phyloP scores from a whole-genome alignment of 768 basidiomycete species.

The Daedaleopsis sinensis region DNA sequence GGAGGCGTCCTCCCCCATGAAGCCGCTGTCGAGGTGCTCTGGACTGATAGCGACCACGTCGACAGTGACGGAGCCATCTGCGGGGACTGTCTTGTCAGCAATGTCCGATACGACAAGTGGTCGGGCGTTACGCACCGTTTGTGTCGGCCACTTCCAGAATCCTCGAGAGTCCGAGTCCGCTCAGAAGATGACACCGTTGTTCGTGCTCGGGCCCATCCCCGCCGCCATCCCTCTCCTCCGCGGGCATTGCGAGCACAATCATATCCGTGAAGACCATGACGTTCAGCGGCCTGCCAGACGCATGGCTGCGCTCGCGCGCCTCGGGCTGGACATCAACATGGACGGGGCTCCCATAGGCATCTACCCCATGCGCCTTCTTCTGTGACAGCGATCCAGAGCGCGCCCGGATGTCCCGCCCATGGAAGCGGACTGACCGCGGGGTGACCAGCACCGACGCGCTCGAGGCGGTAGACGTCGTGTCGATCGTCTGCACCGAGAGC shows the following conservation, averaged over 20 bases:
- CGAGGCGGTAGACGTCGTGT: conserved; percentile 12
- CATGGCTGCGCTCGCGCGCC: not conserved
- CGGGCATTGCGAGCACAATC: conserved; percentile 54
- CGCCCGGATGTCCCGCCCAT: not conserved
- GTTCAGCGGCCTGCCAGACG: conserved; percentile 28
- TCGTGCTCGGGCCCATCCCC: conserved; percentile 23
- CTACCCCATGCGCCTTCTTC: not conserved
- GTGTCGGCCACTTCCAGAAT: conserved; percentile 50
- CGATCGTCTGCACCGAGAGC: conserved; percentile 13
- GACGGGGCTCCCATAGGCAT: not conserved
- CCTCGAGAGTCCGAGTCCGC: conserved; percentile 48
- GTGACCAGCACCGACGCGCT: conserved; percentile 10
- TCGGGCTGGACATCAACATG: conserved; percentile 6
- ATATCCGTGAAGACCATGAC: conserved; percentile 71
- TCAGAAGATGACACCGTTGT: conserved; percentile 45
- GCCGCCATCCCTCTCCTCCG: conserved; percentile 6
- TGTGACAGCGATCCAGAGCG: not conserved
- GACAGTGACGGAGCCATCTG: conserved; percentile 38
- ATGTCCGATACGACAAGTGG: not conserved
- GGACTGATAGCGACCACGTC: conserved; percentile 53
- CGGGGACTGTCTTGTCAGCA: not conserved
- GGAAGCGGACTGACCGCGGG: conserved; percentile 14
- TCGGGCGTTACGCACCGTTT: conserved; percentile 19
- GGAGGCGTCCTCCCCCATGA: conserved; percentile 35
- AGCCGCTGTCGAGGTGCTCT: conserved; percentile 42